Evolutionary conservation across 495 filamentous ascomycete genomes (phyloP), one percentile per base, ranked within the genome.

Genomic region (Penicillium crystallinum): DNA sequence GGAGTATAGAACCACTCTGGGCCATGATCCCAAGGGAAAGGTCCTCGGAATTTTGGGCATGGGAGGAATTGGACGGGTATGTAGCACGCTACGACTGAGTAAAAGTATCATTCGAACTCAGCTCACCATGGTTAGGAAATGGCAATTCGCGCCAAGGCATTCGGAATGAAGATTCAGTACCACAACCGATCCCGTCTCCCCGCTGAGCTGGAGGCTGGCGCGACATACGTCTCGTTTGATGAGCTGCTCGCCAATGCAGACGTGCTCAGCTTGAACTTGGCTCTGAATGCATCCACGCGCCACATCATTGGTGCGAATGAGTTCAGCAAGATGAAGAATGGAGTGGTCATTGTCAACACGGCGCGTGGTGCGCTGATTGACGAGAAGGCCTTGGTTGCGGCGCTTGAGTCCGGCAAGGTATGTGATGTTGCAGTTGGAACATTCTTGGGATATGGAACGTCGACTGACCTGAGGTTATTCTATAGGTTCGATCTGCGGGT

Each of bases 281-380:
- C 88, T 12, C 68, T 87, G 50, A 85, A 85, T 48, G 75, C 68
- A 21, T 72, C 73, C 3, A 91, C 89, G n/a, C 71, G 71, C 35
- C 81, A 90, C 59, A 88, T 85, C 43, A 84, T 92, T 52, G 82
- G 79, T 40, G 76, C 73, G 14, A 74, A 76, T 40, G 78, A 89
- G 56, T 78, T 92, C 56, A 67, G 64, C 48, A 79, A 85, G 64
- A 85, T 92, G 78, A 91, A 90, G 62, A 77, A 80, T 55, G 89
- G 89, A 11, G 81, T 87, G 12, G 87, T 90, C 60, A 77, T 92
- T 46, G 81, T 92, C 14, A 95, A 95, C 63, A 91, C 90, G 3
- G 89, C 89, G 5, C 81, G 89, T 6, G 89, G 89, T 18, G 86
- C 86, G 27, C 71, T 89, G 49, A 82, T 92, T 33, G 85, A 95